Conservation (phyloP, 176 grass and related monocot genomes). For the Eleusine indica region DNA sequence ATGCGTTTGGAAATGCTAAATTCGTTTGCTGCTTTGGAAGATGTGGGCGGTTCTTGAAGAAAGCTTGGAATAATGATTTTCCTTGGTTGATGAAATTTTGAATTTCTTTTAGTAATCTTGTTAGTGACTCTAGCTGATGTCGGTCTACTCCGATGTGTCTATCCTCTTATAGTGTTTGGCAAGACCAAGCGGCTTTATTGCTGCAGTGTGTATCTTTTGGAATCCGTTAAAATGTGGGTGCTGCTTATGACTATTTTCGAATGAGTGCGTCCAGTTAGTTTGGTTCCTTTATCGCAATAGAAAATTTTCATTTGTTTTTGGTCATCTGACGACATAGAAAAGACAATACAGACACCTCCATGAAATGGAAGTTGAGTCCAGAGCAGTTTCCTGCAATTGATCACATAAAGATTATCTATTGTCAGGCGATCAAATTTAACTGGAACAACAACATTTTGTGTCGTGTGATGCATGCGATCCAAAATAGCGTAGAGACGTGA, state of each 20-base stretch:
- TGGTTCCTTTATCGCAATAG: background rate
- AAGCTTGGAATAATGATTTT: slow-evolving; percentile 52
- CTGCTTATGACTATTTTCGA: slow-evolving; percentile 37
- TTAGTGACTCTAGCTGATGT: slow-evolving; percentile 42
- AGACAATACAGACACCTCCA: background rate
- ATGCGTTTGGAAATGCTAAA: slow-evolving; percentile 40
- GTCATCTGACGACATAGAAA: background rate
- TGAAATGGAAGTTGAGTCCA: background rate
- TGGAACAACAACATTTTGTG: background rate
- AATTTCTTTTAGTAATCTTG: slow-evolving; percentile 39
- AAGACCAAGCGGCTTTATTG: slow-evolving; percentile 35
- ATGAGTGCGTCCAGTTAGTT: slow-evolving; percentile 11
- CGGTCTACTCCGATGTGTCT: slow-evolving; percentile 38
- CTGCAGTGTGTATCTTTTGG: slow-evolving; percentile 42
- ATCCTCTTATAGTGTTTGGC: slow-evolving; percentile 39
- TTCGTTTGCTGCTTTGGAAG: slow-evolving; percentile 44
- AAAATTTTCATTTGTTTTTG: background rate
- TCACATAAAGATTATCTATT: background rate
- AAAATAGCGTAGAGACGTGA: background rate
- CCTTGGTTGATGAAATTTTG: slow-evolving; percentile 29
- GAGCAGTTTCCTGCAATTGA: background rate
- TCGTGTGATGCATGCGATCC: background rate
- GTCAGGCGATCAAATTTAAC: background rate
- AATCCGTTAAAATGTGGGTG: slow-evolving; percentile 32
- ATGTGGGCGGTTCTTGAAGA: slow-evolving; percentile 39